Percentiles rank a stretch among this genome's conserved stretches.
Evolutionary conservation across 2,329 filamentous ascomycete species (phyloP).

Genomic region (Ascochyta clinopodiicola): DNA sequence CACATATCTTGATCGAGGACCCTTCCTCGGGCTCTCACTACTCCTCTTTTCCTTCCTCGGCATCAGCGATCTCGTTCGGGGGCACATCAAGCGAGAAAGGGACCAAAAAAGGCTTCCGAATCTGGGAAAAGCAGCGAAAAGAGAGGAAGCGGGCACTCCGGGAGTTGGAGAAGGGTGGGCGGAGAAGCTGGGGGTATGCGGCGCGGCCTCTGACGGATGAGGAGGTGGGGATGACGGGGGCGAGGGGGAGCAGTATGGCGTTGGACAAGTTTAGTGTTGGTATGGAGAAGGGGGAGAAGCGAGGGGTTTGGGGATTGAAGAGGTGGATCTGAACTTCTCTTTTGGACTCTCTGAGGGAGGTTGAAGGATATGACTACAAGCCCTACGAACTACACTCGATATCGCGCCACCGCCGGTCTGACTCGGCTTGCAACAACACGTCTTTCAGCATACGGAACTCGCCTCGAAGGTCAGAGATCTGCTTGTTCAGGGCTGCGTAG

Average conservation of each 20-base stretch:
- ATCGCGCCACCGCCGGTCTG: constrained; percentile 1
- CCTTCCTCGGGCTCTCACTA: too few relatives aligned
- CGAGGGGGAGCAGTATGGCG: constrained; percentile 10
- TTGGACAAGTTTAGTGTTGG: constrained; percentile 8
- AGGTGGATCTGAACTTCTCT: constrained; percentile 3
- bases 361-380: neutral
- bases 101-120: neutral
- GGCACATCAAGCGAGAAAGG: too few relatives aligned
- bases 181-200: neutral
- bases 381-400: neutral
- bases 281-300: neutral
- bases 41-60: too few relatives aligned
- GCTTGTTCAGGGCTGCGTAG: constrained; percentile 16
- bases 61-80: too few relatives aligned
- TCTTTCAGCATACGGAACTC: constrained; percentile 27
- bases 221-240: constrained; percentile 15
- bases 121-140: neutral
- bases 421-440: constrained; percentile 17
- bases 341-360: neutral
- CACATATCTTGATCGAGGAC: constrained; percentile 20
- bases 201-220: neutral
- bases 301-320: constrained; percentile 1
- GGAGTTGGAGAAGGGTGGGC: constrained; percentile 12
- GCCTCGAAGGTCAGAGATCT: constrained; percentile 24
- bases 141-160: constrained; percentile 10